Percentiles rank a stretch among this genome's conserved stretches.
Conservation (phyloP, 805 yeast species). For the Saccharomycopsis lassenensis region DNA sequence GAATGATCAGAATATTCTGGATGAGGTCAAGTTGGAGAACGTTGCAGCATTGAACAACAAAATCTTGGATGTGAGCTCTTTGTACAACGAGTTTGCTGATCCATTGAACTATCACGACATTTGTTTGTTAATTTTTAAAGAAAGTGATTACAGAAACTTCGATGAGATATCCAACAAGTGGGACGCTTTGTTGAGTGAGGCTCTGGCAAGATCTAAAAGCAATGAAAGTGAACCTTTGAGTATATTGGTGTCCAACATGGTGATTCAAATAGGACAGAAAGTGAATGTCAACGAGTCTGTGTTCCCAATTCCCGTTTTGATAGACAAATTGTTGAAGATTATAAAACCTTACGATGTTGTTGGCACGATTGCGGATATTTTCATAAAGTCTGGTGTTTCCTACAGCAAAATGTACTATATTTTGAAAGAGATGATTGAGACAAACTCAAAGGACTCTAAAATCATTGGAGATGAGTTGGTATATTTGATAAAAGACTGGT, state of each 20-base stretch:
- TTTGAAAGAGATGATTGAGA: conserved; percentile 51
- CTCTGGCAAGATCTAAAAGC: conserved; percentile 34
- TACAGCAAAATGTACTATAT: conserved; percentile 56
- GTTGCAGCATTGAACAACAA: conserved; percentile 45
- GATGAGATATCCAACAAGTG: conserved; percentile 78
- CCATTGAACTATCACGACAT: conserved; percentile 82
- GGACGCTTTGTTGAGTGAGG: conserved; percentile 65
- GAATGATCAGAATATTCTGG: conserved; percentile 41
- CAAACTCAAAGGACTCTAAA: conserved; percentile 25
- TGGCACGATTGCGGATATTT: conserved; percentile 53
- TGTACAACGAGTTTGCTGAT: conserved; percentile 79
- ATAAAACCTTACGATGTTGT: conserved; percentile 32
- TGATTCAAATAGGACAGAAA: conserved; percentile 46
- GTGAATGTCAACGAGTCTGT: conserved; percentile 62
- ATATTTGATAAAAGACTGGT: conserved; percentile 59
- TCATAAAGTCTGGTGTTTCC: conserved; percentile 51
- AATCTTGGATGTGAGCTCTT: conserved; percentile 61
- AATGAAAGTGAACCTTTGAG: conserved; percentile 19
- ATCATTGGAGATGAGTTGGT: conserved; percentile 41
- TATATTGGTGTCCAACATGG: conserved; percentile 14
- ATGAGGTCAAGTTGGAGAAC: conserved; percentile 40
- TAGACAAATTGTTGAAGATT: conserved; percentile 53
- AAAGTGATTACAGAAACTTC: conserved; percentile 74
- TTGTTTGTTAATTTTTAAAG: conserved; percentile 65
- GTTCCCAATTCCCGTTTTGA: conserved; percentile 64